Conservation (phyloP, 2,329 filamentous ascomycete genomes). For the Blastomyces silverae region DNA sequence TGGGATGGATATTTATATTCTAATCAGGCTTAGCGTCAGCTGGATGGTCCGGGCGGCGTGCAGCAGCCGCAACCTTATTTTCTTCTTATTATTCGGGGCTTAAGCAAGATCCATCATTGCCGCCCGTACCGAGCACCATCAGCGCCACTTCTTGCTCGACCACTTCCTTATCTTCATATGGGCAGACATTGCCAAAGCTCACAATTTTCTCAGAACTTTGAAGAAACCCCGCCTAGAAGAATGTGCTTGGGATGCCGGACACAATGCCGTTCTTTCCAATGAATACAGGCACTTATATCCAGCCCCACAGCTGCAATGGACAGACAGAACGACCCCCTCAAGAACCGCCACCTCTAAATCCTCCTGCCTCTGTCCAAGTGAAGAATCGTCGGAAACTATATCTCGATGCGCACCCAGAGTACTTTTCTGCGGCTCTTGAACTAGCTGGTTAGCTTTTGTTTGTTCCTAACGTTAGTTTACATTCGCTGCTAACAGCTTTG, state of each 20-base stretch:
- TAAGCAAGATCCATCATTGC: no score
- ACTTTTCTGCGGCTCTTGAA: constrained; percentile 60
- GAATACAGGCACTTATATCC: constrained; percentile 26
- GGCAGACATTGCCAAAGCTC: neutral
- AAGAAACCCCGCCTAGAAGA: neutral
- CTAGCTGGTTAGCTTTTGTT: constrained; percentile 51
- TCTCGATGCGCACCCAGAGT: constrained; percentile 63
- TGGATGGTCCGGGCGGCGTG: neutral
- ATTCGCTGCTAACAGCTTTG: constrained; percentile 4
- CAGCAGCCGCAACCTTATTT: neutral
- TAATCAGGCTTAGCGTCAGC: constrained; percentile 1
- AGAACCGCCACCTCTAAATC: constrained; percentile 25
- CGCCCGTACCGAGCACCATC: neutral
- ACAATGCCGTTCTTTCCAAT: constrained; percentile 37
- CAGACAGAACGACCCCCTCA: constrained; percentile 13
- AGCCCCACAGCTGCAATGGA: constrained; percentile 15
- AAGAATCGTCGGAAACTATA: constrained; percentile 76
- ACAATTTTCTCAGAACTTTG: neutral
- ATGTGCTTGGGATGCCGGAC: neutral
- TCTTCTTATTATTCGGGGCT: no score
- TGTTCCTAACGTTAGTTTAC: constrained; percentile 22
- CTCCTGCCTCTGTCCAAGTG: constrained; percentile 44
- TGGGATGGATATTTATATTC: neutral
- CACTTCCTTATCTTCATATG: neutral
- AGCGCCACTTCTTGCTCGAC: neutral